Base-by-base conservation (phyloP, 352 stramenopile genomes). In the Globisporangium nunn region DNA sequence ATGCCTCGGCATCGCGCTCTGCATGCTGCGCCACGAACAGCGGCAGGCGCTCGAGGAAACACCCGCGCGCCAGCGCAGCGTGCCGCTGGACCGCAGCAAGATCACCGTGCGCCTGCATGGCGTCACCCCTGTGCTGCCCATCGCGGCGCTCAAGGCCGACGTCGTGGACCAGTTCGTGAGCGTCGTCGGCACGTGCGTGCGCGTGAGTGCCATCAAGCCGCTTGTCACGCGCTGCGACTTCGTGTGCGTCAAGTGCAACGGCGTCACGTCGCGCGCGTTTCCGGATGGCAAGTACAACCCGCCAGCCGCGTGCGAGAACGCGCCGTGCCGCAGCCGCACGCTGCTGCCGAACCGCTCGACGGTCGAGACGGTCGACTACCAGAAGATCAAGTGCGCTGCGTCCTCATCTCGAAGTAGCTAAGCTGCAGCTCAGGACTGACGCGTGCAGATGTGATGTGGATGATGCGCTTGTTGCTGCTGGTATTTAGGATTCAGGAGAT, bases 291-390 rank as follows among this genome's bases (percentile, higher is more conserved):
- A 95, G 49, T 96, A 84, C 62, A 64, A 75, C 28, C 77, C 81
- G 15, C 87, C 87, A 3, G 66, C 64, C 12, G 50, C 61, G 15
- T 96, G 87, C 67, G 77, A 79, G 29, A 85, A 87, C 50, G 53
- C 64, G 17, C 66, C 73, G 1, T 96, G 86, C 39, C 67, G 78
- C 49, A 75, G 76, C 33, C 64, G 66, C n/a, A 81, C 65, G 15
- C 53, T 98, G 55, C 62, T 96, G 31, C 81, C 93, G 29, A 79
- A 94, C 50, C 75, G 89, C 7, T 83, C 85, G 41, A 89, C 85
- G 5, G 89, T 93, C 12, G 74, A 91, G 51, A 96, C 89, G 0
- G 81, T 96, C 23, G 91, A 98, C 63, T 97, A 81, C 59, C 91
- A 97, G 62, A 89, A 86, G 58, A 88, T 94, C 58, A 90, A 91